A percentile compares a stretch with the other conserved stretches of the same genome.
Evolutionary conservation across 2,329 filamentous ascomycete species (phyloP).

Genomic region (Sporothrix sp.): DNA sequence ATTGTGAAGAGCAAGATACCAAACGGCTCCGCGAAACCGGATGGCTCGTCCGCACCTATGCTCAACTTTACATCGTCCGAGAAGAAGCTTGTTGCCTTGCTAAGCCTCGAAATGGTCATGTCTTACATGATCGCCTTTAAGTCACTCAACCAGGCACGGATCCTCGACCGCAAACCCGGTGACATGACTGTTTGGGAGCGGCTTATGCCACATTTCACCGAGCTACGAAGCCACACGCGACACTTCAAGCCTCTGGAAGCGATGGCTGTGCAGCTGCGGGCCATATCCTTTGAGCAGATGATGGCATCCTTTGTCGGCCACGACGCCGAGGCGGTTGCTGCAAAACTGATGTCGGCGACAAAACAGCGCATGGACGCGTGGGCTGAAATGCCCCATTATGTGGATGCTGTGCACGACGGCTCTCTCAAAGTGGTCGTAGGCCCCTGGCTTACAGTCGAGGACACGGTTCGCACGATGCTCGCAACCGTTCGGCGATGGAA

Average conservation of each 20-base stretch:
- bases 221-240: slow-evolving; percentile 32
- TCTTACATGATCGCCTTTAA: slow-evolving; percentile 47
- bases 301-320: slow-evolving; percentile 21
- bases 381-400: slow-evolving; percentile 23
- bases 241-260: slow-evolving; percentile 28
- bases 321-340: slow-evolving; percentile 25
- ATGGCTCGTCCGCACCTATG: slow-evolving; percentile 4
- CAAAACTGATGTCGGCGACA: slow-evolving; percentile 20
- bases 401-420: slow-evolving; percentile 24
- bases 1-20: slow-evolving; percentile 25
- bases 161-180: slow-evolving; percentile 33
- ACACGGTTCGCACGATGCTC: slow-evolving; percentile 31
- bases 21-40: slow-evolving; percentile 17
- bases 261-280: slow-evolving; percentile 35
- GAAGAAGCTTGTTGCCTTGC: slow-evolving; percentile 32
- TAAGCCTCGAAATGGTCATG: slow-evolving; percentile 41
- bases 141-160: slow-evolving; percentile 35
- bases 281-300: slow-evolving; percentile 35
- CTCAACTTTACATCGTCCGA: slow-evolving; percentile 22
- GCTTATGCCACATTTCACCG: slow-evolving; percentile 35
- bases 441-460: slow-evolving; percentile 37
- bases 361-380: slow-evolving; percentile 23
- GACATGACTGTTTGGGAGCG: slow-evolving; percentile 35
- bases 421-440: slow-evolving; percentile 25
- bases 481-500: slow-evolving; percentile 35